Conservation (phyloP, 1,139 yeast genomes). For the Blastobotrys malaysiensis region DNA sequence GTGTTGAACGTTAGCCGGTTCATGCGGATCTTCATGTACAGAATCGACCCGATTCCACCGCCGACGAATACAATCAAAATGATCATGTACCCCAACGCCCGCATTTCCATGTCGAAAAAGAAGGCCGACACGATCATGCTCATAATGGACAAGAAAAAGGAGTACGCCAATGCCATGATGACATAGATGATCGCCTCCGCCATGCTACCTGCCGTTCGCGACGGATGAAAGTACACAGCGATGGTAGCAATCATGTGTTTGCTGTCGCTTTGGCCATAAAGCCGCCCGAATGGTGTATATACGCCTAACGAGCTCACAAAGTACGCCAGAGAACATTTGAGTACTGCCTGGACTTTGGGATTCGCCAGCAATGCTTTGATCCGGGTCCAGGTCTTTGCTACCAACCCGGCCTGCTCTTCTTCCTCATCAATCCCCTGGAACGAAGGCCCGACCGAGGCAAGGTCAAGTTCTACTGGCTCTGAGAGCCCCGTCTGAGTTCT, state of each 20-base stretch:
- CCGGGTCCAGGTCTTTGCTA: neutral
- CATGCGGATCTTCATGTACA: conserved; percentile 64
- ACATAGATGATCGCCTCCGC: conserved; percentile 66
- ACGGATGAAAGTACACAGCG: conserved; percentile 80
- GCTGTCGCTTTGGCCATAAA: conserved; percentile 64
- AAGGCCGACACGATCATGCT: conserved; percentile 51
- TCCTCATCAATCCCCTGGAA: neutral
- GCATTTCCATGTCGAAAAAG: conserved; percentile 44
- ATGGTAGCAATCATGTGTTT: conserved; percentile 81
- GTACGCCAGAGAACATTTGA: conserved; percentile 70
- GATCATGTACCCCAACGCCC: conserved; percentile 48
- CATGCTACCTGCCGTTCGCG: conserved; percentile 77
- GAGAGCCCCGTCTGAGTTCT: neutral
- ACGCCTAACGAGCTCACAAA: conserved; percentile 69
- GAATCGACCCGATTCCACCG: conserved; percentile 58
- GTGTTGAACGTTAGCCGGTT: conserved; percentile 69
- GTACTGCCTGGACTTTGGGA: conserved; percentile 25
- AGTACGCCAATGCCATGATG: conserved; percentile 48
- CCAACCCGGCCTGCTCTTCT: neutral
- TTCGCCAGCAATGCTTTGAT: conserved; percentile 10
- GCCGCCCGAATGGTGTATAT: conserved; percentile 54
- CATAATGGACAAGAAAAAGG: conserved; percentile 49
- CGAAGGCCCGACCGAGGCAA: neutral
- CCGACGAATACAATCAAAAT: conserved; percentile 50
- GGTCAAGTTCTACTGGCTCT: neutral